Percentiles rank a stretch among this genome's conserved stretches.
phyloP scores from a whole-genome alignment of 1,284 basidiomycete genomes.

The Malassezia vespertilionis region DNA sequence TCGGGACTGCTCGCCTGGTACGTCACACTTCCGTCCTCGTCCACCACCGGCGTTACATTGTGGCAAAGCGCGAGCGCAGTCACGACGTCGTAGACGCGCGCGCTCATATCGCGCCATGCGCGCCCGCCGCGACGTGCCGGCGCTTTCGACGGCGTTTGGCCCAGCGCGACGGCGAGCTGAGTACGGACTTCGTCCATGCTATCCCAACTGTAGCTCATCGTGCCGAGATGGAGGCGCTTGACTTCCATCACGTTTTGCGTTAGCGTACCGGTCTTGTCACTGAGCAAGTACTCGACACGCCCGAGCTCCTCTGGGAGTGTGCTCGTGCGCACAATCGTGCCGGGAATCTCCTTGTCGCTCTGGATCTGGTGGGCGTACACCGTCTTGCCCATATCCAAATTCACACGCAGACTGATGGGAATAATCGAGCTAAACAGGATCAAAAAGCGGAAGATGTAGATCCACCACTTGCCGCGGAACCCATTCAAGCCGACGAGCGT shows the following conservation, averaged over 20 bases:
- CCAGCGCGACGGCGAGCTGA: constrained; percentile 68
- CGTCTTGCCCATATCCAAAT: constrained; percentile 98
- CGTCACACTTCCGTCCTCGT: constrained; percentile 84
- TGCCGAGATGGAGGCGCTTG: constrained; percentile 96
- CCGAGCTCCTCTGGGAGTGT: constrained; percentile 95
- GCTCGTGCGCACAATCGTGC: constrained; percentile 88
- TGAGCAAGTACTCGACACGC: constrained; percentile 85
- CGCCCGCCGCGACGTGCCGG: constrained; percentile 3
- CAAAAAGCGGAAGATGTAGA: constrained; percentile 90
- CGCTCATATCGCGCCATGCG: constrained; percentile 86
- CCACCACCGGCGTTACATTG: constrained; percentile 88
- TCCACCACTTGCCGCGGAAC: constrained; percentile 88
- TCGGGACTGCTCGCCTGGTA: constrained; percentile 98
- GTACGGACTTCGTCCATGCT: constrained; percentile 95
- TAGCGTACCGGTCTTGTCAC: constrained; percentile 93
- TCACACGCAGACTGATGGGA: constrained; percentile 94
- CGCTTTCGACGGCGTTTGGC: not conserved
- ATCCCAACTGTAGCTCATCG: constrained; percentile 89
- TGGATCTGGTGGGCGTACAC: constrained; percentile 92
- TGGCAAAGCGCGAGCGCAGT: constrained; percentile 88
- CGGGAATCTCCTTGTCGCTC: constrained; percentile 80
- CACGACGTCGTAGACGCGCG: constrained; percentile 84
- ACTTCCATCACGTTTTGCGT: constrained; percentile 99
- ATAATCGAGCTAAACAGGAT: constrained; percentile 98
- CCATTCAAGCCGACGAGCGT: constrained; percentile 89